phyloP scores from a whole-genome alignment of 176 grass and related monocot genomes.

The Hyparrhenia diplandra region DNA sequence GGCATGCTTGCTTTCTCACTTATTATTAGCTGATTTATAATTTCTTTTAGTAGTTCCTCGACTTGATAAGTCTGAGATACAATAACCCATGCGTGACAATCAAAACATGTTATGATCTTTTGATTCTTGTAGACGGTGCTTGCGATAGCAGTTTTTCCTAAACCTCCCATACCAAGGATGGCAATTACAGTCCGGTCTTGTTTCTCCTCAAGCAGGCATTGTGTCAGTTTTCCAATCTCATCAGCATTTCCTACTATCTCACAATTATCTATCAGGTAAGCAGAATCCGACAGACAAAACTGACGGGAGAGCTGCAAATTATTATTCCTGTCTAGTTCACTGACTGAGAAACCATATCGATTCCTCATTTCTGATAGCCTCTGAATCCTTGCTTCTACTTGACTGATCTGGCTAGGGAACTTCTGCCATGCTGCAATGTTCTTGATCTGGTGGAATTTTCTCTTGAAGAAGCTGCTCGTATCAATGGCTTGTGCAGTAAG shows the following conservation, averaged over 20 bases:
- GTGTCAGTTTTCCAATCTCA: not conserved
- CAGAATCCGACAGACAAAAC: not conserved
- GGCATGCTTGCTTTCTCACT: not conserved
- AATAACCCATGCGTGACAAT: constrained; percentile 20
- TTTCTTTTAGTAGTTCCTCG: constrained; percentile 22
- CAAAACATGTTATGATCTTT: not conserved
- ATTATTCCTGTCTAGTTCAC: not conserved
- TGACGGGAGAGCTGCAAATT: not conserved
- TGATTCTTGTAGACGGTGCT: constrained; percentile 16
- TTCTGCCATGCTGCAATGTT: not conserved
- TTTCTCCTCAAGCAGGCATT: constrained; percentile 10
- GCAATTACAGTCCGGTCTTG: constrained; percentile 9
- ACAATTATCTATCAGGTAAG: not conserved
- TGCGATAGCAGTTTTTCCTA: constrained; percentile 36
- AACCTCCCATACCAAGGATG: constrained; percentile 40
- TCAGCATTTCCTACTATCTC: constrained; percentile 14
- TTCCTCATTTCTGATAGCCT: constrained; percentile 13
- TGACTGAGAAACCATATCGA: constrained; percentile 9
- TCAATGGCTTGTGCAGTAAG: constrained; percentile 16
- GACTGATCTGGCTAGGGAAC: not conserved
- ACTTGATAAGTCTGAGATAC: constrained; percentile 8
- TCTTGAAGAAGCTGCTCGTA: not conserved
- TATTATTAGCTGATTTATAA: constrained; percentile 22
- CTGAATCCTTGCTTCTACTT: constrained; percentile 11
- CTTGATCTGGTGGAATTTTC: constrained; percentile 4